A percentile compares a stretch with the other conserved stretches of the same genome.
These are phyloP conservation scores for Termitomyces sp. DNA, from an alignment of 768 basidiomycete genomes.

Conservation along the genomic window DNA sequence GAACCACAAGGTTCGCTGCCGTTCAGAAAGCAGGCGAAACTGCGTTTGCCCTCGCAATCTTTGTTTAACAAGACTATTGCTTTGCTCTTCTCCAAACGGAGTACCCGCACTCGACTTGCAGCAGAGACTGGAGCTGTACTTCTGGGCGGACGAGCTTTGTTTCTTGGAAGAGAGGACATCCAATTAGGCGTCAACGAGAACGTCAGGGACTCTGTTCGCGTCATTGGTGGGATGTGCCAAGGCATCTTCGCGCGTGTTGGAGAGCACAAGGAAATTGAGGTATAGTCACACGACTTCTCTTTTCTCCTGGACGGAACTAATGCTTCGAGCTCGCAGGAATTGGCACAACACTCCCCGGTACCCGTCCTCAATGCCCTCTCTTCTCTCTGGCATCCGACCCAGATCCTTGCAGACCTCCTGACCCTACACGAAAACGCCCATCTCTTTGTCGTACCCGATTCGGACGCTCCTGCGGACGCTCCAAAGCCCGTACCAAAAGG, in stretches of 20 bases:
- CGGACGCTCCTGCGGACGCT: neutral
- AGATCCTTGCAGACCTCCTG: conserved; percentile 88
- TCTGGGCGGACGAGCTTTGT: conserved; percentile 86
- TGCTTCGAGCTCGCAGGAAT: conserved; percentile 49
- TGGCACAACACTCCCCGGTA: conserved; percentile 85
- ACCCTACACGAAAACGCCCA: conserved; percentile 77
- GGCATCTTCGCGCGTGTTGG: conserved; percentile 97
- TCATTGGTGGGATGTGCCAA: conserved; percentile 92
- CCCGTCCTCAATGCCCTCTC: conserved; percentile 97
- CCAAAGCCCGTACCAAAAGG: conserved; percentile 1
- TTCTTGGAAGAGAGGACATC: conserved; percentile 85
- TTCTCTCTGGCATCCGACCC: conserved; percentile 94
- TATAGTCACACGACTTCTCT: conserved; percentile 22
- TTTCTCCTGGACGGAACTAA: neutral
- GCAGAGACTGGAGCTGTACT: conserved; percentile 77
- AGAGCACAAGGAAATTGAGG: conserved; percentile 89
- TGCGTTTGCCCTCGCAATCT: conserved; percentile 66
- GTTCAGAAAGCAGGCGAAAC: conserved; percentile 24
- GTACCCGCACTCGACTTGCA: conserved; percentile 85
- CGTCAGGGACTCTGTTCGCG: conserved; percentile 74
- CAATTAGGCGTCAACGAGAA: conserved; percentile 96
- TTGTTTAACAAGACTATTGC: conserved; percentile 83
- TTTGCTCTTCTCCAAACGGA: conserved; percentile 87
- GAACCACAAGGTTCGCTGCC: conserved; percentile 39
- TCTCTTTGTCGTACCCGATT: conserved; percentile 34